phyloP scores from a whole-genome alignment of 2,329 filamentous ascomycete genomes.

The Aspergillus chevalieri region DNA sequence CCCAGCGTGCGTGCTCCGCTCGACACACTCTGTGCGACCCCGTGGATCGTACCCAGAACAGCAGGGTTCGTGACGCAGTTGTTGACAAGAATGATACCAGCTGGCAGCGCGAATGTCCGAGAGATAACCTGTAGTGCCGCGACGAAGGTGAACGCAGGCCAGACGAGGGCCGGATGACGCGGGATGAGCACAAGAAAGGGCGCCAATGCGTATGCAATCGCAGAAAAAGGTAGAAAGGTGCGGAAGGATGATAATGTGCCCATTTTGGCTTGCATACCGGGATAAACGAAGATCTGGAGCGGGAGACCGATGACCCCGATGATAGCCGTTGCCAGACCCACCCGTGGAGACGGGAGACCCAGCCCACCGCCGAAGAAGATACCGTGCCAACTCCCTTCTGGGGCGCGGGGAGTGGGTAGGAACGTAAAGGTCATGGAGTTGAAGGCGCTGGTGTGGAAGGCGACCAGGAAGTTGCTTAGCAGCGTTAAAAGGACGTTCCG shows the following conservation, averaged over 20 bases:
- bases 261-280: conserved; percentile 57
- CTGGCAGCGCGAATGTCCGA: conserved; percentile 62
- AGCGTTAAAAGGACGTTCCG: conserved; percentile 53
- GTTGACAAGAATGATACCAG: conserved; percentile 55
- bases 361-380: conserved; percentile 65
- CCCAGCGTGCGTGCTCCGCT: conserved; percentile 52
- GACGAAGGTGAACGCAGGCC: conserved; percentile 59
- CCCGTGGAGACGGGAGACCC: conserved; percentile 62
- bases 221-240: conserved; percentile 63
- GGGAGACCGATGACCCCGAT: conserved; percentile 69
- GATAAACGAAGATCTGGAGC: conserved; percentile 67
- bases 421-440: conserved; percentile 72
- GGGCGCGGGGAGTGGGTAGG: conserved; percentile 62
- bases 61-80: conserved; percentile 53
- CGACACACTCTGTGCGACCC: conserved; percentile 52
- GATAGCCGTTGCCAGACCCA: conserved; percentile 72
- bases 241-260: conserved; percentile 65
- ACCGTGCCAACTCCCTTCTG: conserved; percentile 33
- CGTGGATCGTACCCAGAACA: conserved; percentile 54
- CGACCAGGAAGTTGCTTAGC: conserved; percentile 61
- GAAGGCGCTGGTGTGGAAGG: conserved; percentile 70
- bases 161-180: conserved; percentile 49
- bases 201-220: conserved; percentile 61
- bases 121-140: conserved; percentile 65
- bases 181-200: conserved; percentile 68